A percentile compares a stretch with the other conserved stretches of the same genome.
Conservation (phyloP, 805 yeast species). For the Wickerhamiella musiphila region DNA sequence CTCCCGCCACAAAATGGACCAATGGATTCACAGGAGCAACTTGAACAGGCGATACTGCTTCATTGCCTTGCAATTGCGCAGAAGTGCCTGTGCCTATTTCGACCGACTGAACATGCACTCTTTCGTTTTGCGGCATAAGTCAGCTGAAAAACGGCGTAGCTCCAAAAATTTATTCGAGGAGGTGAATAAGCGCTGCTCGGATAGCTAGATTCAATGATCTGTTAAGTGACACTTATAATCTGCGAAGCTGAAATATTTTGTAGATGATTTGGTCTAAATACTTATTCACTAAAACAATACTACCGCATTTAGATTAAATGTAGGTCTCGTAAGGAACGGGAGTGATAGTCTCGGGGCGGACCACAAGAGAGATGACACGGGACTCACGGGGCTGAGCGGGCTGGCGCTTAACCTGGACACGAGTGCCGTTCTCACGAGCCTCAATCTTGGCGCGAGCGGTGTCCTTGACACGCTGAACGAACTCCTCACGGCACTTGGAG, state of each 20-base stretch:
- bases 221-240: too few relatives aligned
- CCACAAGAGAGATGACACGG: constrained; percentile 66
- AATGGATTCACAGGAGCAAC: constrained; percentile 30
- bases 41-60: too few relatives aligned
- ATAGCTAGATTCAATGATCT: too few relatives aligned
- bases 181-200: too few relatives aligned
- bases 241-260: not conserved
- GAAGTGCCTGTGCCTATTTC: too few relatives aligned
- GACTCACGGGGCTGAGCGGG: constrained; percentile 96
- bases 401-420: constrained; percentile 90
- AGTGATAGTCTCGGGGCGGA: constrained; percentile 91
- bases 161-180: too few relatives aligned
- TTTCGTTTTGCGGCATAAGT: too few relatives aligned
- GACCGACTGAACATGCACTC: too few relatives aligned
- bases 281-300: too few relatives aligned
- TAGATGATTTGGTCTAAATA: not conserved
- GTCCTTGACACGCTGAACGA: constrained; percentile 93
- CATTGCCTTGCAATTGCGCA: too few relatives aligned
- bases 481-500: constrained; percentile 99
- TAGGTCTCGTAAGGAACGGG: constrained; percentile 99
- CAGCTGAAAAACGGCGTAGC: too few relatives aligned
- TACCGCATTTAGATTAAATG: constrained; percentile 50
- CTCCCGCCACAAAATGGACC: constrained; percentile 30
- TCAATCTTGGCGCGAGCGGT: constrained; percentile 87
- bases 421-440: constrained; percentile 88